Base-by-base conservation (phyloP, 805 yeast species). In the Naumovozyma baii region DNA sequence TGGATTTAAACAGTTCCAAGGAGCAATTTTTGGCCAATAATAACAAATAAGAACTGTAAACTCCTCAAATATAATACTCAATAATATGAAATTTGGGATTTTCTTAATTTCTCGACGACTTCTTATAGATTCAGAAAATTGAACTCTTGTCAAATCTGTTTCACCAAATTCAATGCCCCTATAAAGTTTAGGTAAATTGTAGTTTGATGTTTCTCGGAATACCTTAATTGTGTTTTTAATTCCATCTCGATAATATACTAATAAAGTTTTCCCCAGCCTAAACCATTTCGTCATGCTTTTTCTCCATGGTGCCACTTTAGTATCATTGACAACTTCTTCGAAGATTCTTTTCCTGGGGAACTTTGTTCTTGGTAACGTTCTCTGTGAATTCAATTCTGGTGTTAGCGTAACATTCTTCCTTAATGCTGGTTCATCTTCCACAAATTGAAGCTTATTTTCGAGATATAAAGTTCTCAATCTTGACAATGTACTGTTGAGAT, bases 241-340 rank as follows among this genome's bases (percentile, higher is more conserved):
- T 1, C 90, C 88, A 2, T 62, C 54, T 43, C 72, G 71, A 61
- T 80, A 81, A 53, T 79, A 78, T 4, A 55, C 55, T 31, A 78
- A 48, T 33, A 76, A 46, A 2, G 61, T 46, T 49, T 70, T 69
- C 4, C 72, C 76, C 45, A 69, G 69, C 1, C 67, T 60, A 17
- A 59, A 51, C 49, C 65, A 65, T 46, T 74, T 74, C 38, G 46
- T 47, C 36, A 55, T 31, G 36, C 49, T 34, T 32, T 38, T 38
- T 38, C 46, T 38, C 67, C 64, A 46, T n/a, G 31, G 17, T n/a
- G 43, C 39, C 5, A 57, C 42, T 14, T 44, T 45, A 1, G 48
- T 42, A 37, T 55, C 52, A 12, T 40, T 47, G 18, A 40, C 38
- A 0, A 64, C 55, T 17, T 69, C 54, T 4, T 45, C 30, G 34